Conservation (phyloP, 2,329 filamentous ascomycete species). For the Phaeosphaeriaceae sp. region DNA sequence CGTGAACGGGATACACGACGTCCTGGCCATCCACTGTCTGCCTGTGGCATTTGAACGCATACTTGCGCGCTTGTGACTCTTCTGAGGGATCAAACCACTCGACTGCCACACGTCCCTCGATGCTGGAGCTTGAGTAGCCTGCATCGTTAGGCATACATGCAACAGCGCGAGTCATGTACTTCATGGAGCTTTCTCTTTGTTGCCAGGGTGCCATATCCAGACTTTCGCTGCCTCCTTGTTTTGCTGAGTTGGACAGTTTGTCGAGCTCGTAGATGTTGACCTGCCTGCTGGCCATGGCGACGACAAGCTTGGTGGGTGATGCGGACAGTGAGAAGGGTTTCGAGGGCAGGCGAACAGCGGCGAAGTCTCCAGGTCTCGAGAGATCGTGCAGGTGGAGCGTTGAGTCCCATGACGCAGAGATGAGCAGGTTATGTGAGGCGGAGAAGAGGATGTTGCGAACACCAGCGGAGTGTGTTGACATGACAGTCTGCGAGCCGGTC, state of each 20-base stretch:
- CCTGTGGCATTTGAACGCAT: constrained; percentile 98
- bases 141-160: constrained; percentile 96
- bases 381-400: constrained; percentile 86
- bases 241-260: constrained; percentile 60
- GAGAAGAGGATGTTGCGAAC: constrained; percentile 88
- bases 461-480: constrained; percentile 80
- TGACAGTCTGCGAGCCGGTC: constrained; percentile 73
- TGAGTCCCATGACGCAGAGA: constrained; percentile 93
- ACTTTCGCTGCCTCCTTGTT: constrained; percentile 23
- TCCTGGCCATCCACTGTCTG: constrained; percentile 76
- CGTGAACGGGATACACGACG: constrained; percentile 90
- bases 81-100: constrained; percentile 95
- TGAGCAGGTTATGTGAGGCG: constrained; percentile 75
- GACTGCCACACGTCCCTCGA: constrained; percentile 94
- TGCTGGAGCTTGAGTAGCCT: constrained; percentile 90
- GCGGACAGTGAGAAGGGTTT: constrained; percentile 87
- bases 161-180: constrained; percentile 93
- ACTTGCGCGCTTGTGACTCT: constrained; percentile 90
- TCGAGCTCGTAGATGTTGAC: constrained; percentile 93
- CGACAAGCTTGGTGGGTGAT: constrained; percentile 85
- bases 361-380: constrained; percentile 61
- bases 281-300: constrained; percentile 94
- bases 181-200: constrained; percentile 88
- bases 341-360: constrained; percentile 75
- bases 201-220: constrained; percentile 82